A percentile compares a stretch with the other conserved stretches of the same genome.
Conservation (phyloP, 192 early-diverging fungal species). For the Backusella luteola region DNA sequence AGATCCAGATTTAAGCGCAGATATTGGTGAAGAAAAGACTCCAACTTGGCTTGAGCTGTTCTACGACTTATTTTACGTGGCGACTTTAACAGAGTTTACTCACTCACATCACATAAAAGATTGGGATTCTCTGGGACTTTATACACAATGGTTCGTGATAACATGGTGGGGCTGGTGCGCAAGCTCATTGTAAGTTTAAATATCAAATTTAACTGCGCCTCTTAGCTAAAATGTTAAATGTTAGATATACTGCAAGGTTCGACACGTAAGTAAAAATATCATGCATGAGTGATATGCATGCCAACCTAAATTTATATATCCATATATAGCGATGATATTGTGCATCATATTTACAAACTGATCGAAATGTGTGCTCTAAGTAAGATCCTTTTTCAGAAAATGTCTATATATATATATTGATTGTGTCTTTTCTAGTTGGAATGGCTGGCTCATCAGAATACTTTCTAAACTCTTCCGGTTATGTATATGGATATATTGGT, state of each 20-base stretch:
- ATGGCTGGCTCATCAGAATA: constrained; percentile 45
- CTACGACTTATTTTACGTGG: constrained; percentile 51
- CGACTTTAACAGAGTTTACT: constrained; percentile 48
- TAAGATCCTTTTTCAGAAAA: constrained; percentile 6
- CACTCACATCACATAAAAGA: constrained; percentile 46
- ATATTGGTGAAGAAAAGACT: constrained; percentile 38
- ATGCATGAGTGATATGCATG: constrained; percentile 13
- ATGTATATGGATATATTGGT: constrained; percentile 40
- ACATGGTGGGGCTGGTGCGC: constrained; percentile 51
- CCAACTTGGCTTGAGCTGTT: constrained; percentile 44
- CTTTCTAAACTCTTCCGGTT: constrained; percentile 40
- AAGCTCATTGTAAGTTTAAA: constrained; percentile 40
- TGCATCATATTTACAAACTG: constrained; percentile 35
- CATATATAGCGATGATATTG: constrained; percentile 36
- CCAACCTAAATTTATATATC: constrained; percentile 20
- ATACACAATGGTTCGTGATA: constrained; percentile 47
- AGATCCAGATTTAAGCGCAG: constrained; percentile 34
- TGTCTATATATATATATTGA: background rate
- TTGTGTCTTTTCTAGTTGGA: constrained; percentile 25
- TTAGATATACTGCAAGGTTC: constrained; percentile 33
- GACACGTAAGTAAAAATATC: constrained; percentile 33
- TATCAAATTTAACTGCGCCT: background rate
- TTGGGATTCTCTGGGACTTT: constrained; percentile 35
- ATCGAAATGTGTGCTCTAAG: constrained; percentile 39
- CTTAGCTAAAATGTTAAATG: background rate